A percentile compares a stretch with the other conserved stretches of the same genome.
phyloP scores from a whole-genome alignment of 345 rosid species.

The Dimocarpus longan region DNA sequence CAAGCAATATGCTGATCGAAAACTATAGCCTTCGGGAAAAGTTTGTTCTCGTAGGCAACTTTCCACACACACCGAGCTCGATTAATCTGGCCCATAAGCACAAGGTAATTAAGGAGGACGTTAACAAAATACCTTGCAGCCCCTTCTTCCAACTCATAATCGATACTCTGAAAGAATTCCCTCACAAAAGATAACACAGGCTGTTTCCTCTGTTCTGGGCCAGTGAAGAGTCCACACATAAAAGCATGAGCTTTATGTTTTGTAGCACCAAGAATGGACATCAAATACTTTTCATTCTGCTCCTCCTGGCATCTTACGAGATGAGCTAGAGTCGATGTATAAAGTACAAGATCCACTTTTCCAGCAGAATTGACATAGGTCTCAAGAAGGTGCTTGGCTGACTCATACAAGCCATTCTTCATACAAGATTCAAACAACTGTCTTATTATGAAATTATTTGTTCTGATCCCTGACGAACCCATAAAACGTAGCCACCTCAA shows the following conservation, averaged over 20 bases:
- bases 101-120: constrained; percentile 93
- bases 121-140: constrained; percentile 91
- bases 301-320: constrained; percentile 91
- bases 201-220: constrained; percentile 91
- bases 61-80: constrained; percentile 97
- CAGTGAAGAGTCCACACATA: constrained; percentile 92
- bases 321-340: constrained; percentile 93
- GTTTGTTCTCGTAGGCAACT: constrained; percentile 96
- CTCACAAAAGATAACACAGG: constrained; percentile 85
- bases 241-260: constrained; percentile 83
- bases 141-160: constrained; percentile 94
- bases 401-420: constrained; percentile 81
- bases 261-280: constrained; percentile 83
- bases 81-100: constrained; percentile 94
- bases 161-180: constrained; percentile 89
- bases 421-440: constrained; percentile 96
- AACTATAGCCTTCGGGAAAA: constrained; percentile 95
- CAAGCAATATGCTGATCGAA: constrained; percentile 97
- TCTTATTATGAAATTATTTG: constrained; percentile 87
- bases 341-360: constrained; percentile 90
- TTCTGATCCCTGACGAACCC: constrained; percentile 92
- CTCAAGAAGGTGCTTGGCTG: constrained; percentile 91
- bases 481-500: constrained; percentile 92
- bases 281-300: constrained; percentile 82
- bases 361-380: constrained; percentile 81